Conservation (phyloP, 2,329 filamentous ascomycete genomes). For the Exserohilum turcica region DNA sequence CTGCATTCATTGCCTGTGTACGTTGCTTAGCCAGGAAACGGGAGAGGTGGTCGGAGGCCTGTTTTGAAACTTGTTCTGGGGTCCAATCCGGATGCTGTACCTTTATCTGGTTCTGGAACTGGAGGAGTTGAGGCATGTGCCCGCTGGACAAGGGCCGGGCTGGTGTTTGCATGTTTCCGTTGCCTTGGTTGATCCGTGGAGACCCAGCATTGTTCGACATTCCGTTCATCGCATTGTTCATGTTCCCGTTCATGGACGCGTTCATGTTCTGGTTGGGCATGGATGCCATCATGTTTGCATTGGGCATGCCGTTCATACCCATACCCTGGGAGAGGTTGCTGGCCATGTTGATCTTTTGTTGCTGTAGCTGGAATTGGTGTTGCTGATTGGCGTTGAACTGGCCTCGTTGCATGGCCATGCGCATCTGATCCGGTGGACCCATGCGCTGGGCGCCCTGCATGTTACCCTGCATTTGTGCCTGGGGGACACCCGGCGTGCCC, state of each 20-base stretch:
- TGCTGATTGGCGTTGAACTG: constrained; percentile 42
- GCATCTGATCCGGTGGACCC: constrained; percentile 48
- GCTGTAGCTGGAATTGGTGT: constrained; percentile 46
- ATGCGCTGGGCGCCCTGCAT: constrained; percentile 65
- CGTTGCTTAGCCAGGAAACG: constrained; percentile 42
- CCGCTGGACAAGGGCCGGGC: constrained; percentile 39
- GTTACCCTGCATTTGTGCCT: constrained; percentile 70
- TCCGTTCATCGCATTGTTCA: constrained; percentile 43
- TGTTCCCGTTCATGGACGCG: constrained; percentile 41
- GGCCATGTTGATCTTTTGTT: constrained; percentile 47
- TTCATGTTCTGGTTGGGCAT: constrained; percentile 41
- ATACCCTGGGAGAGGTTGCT: constrained; percentile 40
- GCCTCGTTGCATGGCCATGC: constrained; percentile 47
- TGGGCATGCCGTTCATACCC: constrained; percentile 43
- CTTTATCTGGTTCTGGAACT: constrained; percentile 41
- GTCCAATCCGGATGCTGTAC: constrained; percentile 46
- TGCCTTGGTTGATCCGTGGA: constrained; percentile 41
- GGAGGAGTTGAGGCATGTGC: constrained; percentile 42
- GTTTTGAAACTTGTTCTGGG: constrained; percentile 41
- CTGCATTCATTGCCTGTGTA: constrained; percentile 46
- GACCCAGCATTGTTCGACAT: constrained; percentile 43
- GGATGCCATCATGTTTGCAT: constrained; percentile 43
- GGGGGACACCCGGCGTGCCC: constrained; percentile 65
- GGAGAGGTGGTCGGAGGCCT: constrained; percentile 43
- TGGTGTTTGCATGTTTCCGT: constrained; percentile 37